phyloP scores from a whole-genome alignment of 2,329 filamentous ascomycete species.

The Teratosphaeria gauchensis region DNA sequence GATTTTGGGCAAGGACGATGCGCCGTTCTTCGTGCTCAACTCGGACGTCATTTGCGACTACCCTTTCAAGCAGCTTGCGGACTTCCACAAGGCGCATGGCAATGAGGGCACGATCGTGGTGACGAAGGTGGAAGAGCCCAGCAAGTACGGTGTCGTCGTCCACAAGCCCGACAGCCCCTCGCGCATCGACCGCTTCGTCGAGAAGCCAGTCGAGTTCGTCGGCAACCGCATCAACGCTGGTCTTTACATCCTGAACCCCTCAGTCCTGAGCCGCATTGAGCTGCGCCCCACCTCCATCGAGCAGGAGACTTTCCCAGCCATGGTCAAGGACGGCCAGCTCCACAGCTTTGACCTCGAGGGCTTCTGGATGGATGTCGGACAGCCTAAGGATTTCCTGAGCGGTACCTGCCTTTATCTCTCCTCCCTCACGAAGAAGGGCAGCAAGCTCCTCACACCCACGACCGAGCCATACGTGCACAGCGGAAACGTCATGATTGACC shows the following conservation, averaged over 20 bases:
- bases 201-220: conserved; percentile 98
- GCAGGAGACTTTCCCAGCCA: conserved; percentile 95
- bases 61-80: conserved; percentile 79
- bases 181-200: conserved; percentile 95
- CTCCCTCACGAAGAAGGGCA: conserved; percentile 79
- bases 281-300: conserved; percentile 95
- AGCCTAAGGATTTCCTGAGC: conserved; percentile 95
- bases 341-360: conserved; percentile 95
- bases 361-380: conserved; percentile 99
- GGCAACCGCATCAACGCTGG: conserved; percentile 98
- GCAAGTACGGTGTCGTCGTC: conserved; percentile 97
- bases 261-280: conserved; percentile 82
- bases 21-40: conserved; percentile 96
- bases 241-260: conserved; percentile 95
- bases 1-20: conserved; percentile 84
- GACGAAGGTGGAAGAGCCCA: conserved; percentile 97
- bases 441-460: conserved; percentile 67
- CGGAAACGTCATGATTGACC: conserved; percentile 92
- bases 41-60: conserved; percentile 98
- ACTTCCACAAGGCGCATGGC: conserved; percentile 87
- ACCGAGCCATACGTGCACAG: conserved; percentile 72
- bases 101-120: conserved; percentile 96
- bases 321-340: conserved; percentile 78
- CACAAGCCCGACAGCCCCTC: conserved; percentile 89
- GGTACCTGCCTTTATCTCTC: conserved; percentile 95